Evolutionary conservation across 164 flowering plant species (phyloP), one percentile per base, ranked within the genome.

Genomic region (Berberis thunbergii): DNA sequence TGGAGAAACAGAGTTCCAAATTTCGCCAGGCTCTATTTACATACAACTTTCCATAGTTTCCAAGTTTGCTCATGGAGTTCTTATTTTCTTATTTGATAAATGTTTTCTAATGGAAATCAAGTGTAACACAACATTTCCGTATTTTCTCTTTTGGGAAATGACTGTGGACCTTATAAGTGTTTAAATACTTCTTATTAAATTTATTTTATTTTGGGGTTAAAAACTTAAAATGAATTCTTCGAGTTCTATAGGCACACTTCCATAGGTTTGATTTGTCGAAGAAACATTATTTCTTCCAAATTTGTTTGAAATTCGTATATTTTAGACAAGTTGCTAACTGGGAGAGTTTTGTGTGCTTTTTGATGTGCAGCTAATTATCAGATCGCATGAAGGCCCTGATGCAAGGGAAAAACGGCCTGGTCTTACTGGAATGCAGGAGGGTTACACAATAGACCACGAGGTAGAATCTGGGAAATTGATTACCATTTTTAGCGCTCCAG

Each of bases 331-430:
- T 11, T 45, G 54, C 40, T 66, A 50, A 70, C 70, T 55, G 41
- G 61, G 41, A 53, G 54, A 38, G 43, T 57, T 67, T 57, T 58
- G 61, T 64, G 1, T 62, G 69, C 43, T 41, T 73, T 26, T 50
- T 56, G 59, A 65, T n/a, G 26, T 56, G 59, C 85, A 94, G 99
- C 79, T 91, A 61, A 89, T 95, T 59, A 87, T 95, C 61, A 87
- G 99, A 74, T 95, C 99, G 54, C 99, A 91, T 78, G 97, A 95
- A 81, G 99, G 99, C 7, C 99, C 99, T 63, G 97, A 95, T 84
- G 99, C 99, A 48, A 86, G 97, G 76, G 97, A 87, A 74, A 91
- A 91, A 75, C 75, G 97, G 54, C 64, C 80, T 64, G 92, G 82
- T 66, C 80, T 95, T 60, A 64, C 70, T 62, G 94, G 93, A 67